A percentile compares a stretch with the other conserved stretches of the same genome.
Conservation (phyloP, 495 filamentous ascomycete genomes). For the Collariella sp. region DNA sequence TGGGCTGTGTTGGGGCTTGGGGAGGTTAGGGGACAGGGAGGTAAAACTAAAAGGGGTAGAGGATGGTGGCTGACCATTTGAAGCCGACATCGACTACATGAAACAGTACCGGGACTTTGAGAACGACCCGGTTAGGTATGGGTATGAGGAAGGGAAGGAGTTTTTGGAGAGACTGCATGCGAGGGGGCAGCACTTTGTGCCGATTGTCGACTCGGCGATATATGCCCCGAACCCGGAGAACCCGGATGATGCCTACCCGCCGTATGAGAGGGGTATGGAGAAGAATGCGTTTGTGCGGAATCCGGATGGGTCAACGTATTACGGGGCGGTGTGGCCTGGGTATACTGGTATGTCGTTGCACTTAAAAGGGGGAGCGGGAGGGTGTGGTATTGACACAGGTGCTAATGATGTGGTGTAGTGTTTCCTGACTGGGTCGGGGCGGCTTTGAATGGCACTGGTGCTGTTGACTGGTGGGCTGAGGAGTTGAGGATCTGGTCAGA, state of each 20-base stretch:
- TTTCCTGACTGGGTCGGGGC: conserved; percentile 49
- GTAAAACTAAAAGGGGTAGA: conserved; percentile 12
- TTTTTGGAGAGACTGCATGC: conserved; percentile 60
- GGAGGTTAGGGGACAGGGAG: not conserved
- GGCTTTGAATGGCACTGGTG: conserved; percentile 50
- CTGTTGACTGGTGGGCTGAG: conserved; percentile 62
- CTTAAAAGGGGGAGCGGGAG: too few species aligned
- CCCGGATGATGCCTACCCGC: conserved; percentile 57
- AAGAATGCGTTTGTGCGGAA: conserved; percentile 60
- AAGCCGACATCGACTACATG: conserved; percentile 86
- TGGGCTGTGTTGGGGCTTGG: too few species aligned
- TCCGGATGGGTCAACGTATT: conserved; percentile 60
- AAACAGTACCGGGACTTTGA: conserved; percentile 59
- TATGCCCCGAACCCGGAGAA: conserved; percentile 70
- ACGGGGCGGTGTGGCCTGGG: conserved; percentile 84
- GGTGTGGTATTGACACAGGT: too few species aligned
- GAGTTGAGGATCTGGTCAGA: conserved; percentile 53
- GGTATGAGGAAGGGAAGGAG: conserved; percentile 52
- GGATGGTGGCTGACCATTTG: not conserved
- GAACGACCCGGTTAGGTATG: conserved; percentile 59
- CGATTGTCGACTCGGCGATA: conserved; percentile 77
- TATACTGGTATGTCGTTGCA: conserved; percentile 49
- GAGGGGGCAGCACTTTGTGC: conserved; percentile 65
- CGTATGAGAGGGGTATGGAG: conserved; percentile 59
- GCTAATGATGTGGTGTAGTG: conserved; percentile 37